Conservation (phyloP, 768 basidiomycete species). For the Udeniomyces megalosporus region DNA sequence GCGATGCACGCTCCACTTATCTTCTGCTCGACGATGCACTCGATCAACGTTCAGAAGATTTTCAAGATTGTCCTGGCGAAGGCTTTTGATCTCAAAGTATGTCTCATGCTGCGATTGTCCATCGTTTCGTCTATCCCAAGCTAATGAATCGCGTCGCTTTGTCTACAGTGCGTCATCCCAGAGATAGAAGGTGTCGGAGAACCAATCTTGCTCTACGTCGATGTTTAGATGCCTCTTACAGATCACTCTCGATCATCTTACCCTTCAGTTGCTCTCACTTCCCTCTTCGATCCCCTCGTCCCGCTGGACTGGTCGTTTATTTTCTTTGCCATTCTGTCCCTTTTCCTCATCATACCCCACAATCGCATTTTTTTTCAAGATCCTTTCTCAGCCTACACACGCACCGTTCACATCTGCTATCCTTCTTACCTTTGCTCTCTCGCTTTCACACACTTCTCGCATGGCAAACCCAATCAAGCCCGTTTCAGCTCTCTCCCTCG, state of each 20-base stretch:
- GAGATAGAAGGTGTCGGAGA: constrained; percentile 79
- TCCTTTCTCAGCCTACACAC: too few species aligned
- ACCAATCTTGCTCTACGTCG: constrained; percentile 85
- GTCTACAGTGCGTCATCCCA: constrained; percentile 40
- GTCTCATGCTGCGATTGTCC: too few species aligned
- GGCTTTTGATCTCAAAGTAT: constrained; percentile 71
- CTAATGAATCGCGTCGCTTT: neutral
- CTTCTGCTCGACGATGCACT: constrained; percentile 96
- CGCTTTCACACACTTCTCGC: too few species aligned
- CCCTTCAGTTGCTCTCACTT: neutral
- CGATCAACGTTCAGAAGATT: constrained; percentile 93
- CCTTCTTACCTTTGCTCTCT: too few species aligned
- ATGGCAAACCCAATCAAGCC: too few species aligned
- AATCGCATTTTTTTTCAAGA: too few species aligned
- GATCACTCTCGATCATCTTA: neutral
- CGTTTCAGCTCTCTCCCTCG: too few species aligned
- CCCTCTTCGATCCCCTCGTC: neutral
- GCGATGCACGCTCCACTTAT: constrained; percentile 99
- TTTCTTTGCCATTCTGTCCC: too few species aligned
- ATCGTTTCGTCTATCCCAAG: neutral
- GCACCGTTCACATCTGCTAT: too few species aligned
- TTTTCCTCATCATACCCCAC: too few species aligned
- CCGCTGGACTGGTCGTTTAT: too few species aligned
- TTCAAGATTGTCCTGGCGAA: constrained; percentile 49
- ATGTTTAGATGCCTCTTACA: constrained; percentile 18